Conservation (phyloP, 106 monocot genomes). For the Dendrobium nobile region DNA sequence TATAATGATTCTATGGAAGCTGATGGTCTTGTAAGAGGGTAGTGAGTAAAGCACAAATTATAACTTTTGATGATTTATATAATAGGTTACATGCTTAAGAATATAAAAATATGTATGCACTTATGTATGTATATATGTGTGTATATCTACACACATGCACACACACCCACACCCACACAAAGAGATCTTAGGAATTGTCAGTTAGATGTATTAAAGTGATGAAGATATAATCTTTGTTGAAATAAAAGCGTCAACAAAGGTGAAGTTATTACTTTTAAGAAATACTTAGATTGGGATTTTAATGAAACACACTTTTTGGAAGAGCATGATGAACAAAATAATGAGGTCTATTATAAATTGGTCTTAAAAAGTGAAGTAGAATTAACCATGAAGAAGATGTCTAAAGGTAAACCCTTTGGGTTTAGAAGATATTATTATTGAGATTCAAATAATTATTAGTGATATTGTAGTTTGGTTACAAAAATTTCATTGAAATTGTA, state of each 20-base stretch:
- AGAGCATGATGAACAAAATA: background rate
- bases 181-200: no score
- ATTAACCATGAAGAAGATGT: background rate
- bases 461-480: background rate
- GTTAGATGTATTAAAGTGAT: no score
- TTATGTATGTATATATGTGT: no score
- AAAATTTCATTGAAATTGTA: background rate
- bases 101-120: background rate
- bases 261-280: background rate
- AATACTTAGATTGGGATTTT: background rate
- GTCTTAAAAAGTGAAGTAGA: background rate
- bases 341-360: background rate
- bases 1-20: no score
- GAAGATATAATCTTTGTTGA: background rate
- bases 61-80: background rate
- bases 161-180: no score
- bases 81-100: background rate
- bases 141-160: background rate
- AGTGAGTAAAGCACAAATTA: no score
- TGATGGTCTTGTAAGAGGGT: no score
- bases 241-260: background rate
- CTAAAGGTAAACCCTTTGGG: background rate
- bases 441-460: background rate
- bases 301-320: background rate
- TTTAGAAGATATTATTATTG: background rate